Percentiles rank a stretch among this genome's conserved stretches.
phyloP scores from a whole-genome alignment of 805 yeast genomes.

The Wickerhamomyces ciferrii region DNA sequence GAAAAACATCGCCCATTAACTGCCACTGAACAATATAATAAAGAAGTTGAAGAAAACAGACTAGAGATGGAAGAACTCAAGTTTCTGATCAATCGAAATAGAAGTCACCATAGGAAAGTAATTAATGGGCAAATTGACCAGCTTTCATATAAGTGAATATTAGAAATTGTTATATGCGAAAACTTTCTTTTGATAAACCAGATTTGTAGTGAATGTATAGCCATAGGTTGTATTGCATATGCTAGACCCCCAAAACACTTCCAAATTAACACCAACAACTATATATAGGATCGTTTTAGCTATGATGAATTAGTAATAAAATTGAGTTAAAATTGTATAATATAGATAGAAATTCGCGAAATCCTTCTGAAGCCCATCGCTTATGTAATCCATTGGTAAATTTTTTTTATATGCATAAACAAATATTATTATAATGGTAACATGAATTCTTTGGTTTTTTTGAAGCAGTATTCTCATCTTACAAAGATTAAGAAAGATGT shows the following conservation, averaged over 20 bases:
- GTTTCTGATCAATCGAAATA: not conserved
- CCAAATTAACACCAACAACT: too few species aligned
- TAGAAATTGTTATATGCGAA: too few species aligned
- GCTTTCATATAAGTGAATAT: too few species aligned
- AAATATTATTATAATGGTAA: too few species aligned
- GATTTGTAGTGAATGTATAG: too few species aligned
- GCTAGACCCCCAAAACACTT: too few species aligned
- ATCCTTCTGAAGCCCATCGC: not conserved
- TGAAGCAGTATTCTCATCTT: too few species aligned
- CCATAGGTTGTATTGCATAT: too few species aligned
- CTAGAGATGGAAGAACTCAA: not conserved
- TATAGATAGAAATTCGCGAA: not conserved
- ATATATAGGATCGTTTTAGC: too few species aligned
- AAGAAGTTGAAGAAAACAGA: not conserved
- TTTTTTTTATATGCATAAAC: not conserved
- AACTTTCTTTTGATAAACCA: too few species aligned
- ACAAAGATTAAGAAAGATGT: not conserved
- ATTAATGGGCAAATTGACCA: not conserved
- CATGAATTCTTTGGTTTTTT: too few species aligned
- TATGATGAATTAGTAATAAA: too few species aligned
- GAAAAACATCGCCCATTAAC: not conserved
- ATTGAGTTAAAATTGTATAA: not conserved
- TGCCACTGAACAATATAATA: not conserved
- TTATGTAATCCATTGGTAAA: not conserved
- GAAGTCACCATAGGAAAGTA: not conserved